Percentiles rank a stretch among this genome's conserved stretches.
Evolutionary conservation across 2,329 filamentous ascomycete genomes (phyloP).

Genomic region (Karstenula rhodostoma): DNA sequence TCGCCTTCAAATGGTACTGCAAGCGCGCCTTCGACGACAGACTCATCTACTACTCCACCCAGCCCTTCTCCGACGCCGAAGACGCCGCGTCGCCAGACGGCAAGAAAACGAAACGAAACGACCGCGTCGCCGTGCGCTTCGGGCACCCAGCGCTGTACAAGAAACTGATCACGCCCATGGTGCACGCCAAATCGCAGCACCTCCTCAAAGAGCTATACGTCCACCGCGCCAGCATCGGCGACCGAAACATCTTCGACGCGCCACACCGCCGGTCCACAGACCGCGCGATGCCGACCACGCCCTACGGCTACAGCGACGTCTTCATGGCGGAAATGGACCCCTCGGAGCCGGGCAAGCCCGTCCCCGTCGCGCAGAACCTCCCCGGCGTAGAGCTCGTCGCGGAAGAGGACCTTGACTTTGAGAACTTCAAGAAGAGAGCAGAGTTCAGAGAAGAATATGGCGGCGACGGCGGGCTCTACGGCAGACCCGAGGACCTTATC

Average conservation of each 20-base stretch:
- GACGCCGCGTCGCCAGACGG: slow-evolving; percentile 55
- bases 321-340: slow-evolving; percentile 78
- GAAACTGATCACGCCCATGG: slow-evolving; percentile 72
- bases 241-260: slow-evolving; percentile 40
- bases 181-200: slow-evolving; percentile 87
- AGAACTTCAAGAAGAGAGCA: slow-evolving; percentile 86
- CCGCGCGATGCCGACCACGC: slow-evolving; percentile 58
- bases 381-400: slow-evolving; percentile 85
- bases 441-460: slow-evolving; percentile 89
- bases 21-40: slow-evolving; percentile 76
- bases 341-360: slow-evolving; percentile 61
- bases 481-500: slow-evolving; percentile 66
- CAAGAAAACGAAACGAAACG: slow-evolving; percentile 52
- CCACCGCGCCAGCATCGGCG: slow-evolving; percentile 71
- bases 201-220: slow-evolving; percentile 83
- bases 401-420: slow-evolving; percentile 85
- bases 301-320: slow-evolving; percentile 79
- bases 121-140: slow-evolving; percentile 77
- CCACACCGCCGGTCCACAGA: slow-evolving; percentile 38
- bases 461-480: slow-evolving; percentile 68
- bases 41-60: slow-evolving; percentile 79
- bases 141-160: slow-evolving; percentile 91
- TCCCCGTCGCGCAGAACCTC: slow-evolving; percentile 13
- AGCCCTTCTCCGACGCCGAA: slow-evolving; percentile 57
- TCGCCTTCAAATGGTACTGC: slow-evolving; percentile 88